Percentiles rank a stretch among this genome's conserved stretches.
Conservation (phyloP, 352 stramenopile species). For the Phytophthora citricola region DNA sequence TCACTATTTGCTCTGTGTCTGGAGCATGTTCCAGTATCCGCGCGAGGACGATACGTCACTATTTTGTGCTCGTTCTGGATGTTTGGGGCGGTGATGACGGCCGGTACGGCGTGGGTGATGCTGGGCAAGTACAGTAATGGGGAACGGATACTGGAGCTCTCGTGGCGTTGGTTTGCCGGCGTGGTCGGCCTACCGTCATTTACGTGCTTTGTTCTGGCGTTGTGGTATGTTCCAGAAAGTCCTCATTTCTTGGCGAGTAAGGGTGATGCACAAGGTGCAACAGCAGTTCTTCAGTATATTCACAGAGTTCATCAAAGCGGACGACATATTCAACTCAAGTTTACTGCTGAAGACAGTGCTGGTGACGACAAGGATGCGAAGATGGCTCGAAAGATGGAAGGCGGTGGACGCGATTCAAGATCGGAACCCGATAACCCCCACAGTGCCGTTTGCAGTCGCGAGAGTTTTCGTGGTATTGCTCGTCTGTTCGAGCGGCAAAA, state of each 20-base stretch:
- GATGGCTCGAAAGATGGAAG: conserved; percentile 24
- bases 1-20: conserved; percentile 87
- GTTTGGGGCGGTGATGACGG: conserved; percentile 85
- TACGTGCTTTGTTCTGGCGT: conserved; percentile 67
- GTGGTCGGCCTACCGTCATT: conserved; percentile 80
- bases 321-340: conserved; percentile 69
- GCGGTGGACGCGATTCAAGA: conserved; percentile 3
- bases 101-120: conserved; percentile 87
- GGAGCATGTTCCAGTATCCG: conserved; percentile 80
- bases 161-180: conserved; percentile 85
- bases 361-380: conserved; percentile 23
- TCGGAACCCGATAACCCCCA: conserved; percentile 7
- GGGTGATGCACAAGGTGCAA: conserved; percentile 59
- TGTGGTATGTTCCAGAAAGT: conserved; percentile 83
- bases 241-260: conserved; percentile 78
- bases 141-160: conserved; percentile 71
- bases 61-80: conserved; percentile 94
- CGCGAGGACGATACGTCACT: conserved; percentile 82
- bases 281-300: conserved; percentile 71
- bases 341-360: conserved; percentile 61
- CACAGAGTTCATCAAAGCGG: conserved; percentile 54
- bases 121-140: conserved; percentile 68
- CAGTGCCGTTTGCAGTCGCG: conserved; percentile 59
- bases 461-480: conserved; percentile 52
- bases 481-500: conserved; percentile 62